phyloP scores from a whole-genome alignment of 1,139 yeast genomes.

The Candida pseudoviswanathii region DNA sequence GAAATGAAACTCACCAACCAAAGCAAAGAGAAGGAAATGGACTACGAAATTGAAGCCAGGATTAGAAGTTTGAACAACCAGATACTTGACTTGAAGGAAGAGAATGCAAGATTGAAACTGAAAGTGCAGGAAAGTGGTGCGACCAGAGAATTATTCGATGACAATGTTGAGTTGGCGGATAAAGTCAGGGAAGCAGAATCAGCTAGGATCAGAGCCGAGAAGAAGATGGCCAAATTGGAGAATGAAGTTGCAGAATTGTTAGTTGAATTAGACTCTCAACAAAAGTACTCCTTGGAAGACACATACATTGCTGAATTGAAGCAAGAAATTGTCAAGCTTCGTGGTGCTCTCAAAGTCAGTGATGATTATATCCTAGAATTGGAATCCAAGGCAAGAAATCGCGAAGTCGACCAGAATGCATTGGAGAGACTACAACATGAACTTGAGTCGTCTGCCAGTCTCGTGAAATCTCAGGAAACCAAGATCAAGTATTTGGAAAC shows the following conservation, averaged over 20 bases:
- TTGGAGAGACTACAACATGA: conserved; percentile 6
- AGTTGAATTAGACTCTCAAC: conserved; percentile 6
- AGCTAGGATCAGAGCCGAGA: conserved; percentile 4
- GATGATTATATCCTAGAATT: conserved; percentile 6
- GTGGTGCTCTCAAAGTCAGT: conserved; percentile 4
- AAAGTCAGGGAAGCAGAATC: conserved; percentile 5
- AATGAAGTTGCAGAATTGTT: conserved; percentile 5
- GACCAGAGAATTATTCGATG: conserved; percentile 4
- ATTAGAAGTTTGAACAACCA: conserved; percentile 2
- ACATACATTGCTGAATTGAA: conserved; percentile 6
- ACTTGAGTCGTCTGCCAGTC: conserved; percentile 1
- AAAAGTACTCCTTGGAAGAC: background rate
- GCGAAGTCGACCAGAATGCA: background rate
- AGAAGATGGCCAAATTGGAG: conserved; percentile 4
- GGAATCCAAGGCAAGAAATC: conserved; percentile 1
- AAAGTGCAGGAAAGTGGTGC: background rate
- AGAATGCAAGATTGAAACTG: conserved; percentile 5
- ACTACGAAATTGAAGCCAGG: conserved; percentile 2
- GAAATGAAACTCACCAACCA: conserved; percentile 3
- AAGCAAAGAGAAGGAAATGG: background rate
- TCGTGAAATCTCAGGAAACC: conserved; percentile 4
- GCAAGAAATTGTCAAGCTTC: conserved; percentile 4
- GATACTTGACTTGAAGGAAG: conserved; percentile 2
- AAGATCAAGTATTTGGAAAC: conserved; percentile 3
- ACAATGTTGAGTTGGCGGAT: conserved; percentile 8